Evolutionary conservation across 495 filamentous ascomycete genomes (phyloP), one percentile per base, ranked within the genome.

Genomic region (Acidiella bohemica): DNA sequence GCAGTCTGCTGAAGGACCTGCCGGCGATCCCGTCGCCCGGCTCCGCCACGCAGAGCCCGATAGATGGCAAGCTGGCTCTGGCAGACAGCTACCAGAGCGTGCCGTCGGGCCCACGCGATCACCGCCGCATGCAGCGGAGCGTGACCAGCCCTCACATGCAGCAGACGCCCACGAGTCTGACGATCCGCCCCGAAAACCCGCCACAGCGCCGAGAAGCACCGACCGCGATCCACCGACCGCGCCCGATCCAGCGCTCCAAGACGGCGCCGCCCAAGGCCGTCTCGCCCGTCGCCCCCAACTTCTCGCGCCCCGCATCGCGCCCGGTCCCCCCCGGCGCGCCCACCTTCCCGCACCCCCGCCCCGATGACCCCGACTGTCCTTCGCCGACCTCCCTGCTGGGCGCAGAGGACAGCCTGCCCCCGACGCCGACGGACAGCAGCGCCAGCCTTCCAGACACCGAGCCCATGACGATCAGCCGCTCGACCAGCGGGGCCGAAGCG

Each of bases 1-100:
- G 69, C 68, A 41, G 66, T 59, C 18, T 68, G 62, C 26, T 68
- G 22, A 26, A 43, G 14, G 18, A 36, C 2, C 13, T 19, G 29
- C 22, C 23, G 2, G 19, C 27, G 9, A 28, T 36, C 12, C 22
- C 41, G 6, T 5, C 14, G 4, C 3, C 16, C 2, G 9, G 22
- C 11, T 4, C 30, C 9, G 17, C n/a, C 20, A 21, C 19, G 11
- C 26, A 21, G 22, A 44, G 25, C n/a, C 24, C 23, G 32, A 14
- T 29, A 10, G 37, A 40, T 17, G 4, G 11, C 4, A 3, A 38
- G 17, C n/a, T n/a, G n/a, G n/a, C n/a, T n/a, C n/a, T n/a, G n/a
- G n/a, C n/a, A n/a, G n/a, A n/a, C n/a, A n/a, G n/a, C n/a, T n/a
- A n/a, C n/a, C n/a, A n/a, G n/a, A n/a, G n/a, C n/a, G n/a, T n/a